Base-by-base conservation (phyloP, 805 yeast species). In the Clavispora phyllophila region DNA sequence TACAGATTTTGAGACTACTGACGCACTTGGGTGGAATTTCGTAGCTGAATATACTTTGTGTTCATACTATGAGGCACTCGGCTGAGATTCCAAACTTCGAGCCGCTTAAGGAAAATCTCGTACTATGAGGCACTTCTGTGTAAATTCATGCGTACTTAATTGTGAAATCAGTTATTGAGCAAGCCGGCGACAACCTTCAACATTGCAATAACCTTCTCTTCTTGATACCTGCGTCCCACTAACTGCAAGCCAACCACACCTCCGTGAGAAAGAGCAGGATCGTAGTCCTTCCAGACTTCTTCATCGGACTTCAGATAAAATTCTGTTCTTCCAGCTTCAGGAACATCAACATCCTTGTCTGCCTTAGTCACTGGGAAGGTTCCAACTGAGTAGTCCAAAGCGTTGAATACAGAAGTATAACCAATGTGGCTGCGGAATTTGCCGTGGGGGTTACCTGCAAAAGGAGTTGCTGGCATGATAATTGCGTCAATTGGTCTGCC, bases 221-320 rank as follows among this genome's bases (percentile, higher is more conserved):
- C 90, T 51, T 79, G 75, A 15, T 72, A 65, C 41, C 78, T 70
- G 44, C 70, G 68, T n/a, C 84, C 79, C 3, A 82, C 78, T 24
- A 84, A 62, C 58, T 83, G 88, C n/a, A 84, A 62, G 15, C 81
- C 77, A 12, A 79, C 81, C 0, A 87, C 82, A 42, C 81, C 77
- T 4, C 81, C 83, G 49, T 78, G 70, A 57, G 72, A 66, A 46
- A 73, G 73, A 40, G 63, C 71, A 1, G 82, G 73, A 48, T 78
- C 72, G 60, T 63, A 54, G 43, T 56, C 61, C 29, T 45, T 41
- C 60, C 78, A 81, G 39, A 68, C 56, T 24, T 62, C 58, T 35
- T 60, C 51, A 39, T 80, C 85, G 3, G 68, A 54, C 2, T 65
- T 68, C 52, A 67, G 72, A 50, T 63, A 55, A 12, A 45, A 45